A percentile compares a stretch with the other conserved stretches of the same genome.
These are phyloP conservation scores for Galerina marginata DNA, from an alignment of 768 basidiomycete genomes.

Conservation along the genomic window DNA sequence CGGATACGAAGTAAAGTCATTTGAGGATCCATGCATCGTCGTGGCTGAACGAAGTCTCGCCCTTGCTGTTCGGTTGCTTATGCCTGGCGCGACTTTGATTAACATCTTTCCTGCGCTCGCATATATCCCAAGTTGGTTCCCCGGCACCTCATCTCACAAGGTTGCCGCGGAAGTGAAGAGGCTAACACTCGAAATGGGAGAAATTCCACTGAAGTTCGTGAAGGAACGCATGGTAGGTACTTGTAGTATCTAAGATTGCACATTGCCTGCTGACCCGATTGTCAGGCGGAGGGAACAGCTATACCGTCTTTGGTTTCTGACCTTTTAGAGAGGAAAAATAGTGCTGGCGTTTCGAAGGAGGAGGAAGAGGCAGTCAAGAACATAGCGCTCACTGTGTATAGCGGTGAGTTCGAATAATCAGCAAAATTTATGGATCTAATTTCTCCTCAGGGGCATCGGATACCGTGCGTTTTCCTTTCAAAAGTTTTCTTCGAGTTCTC, in stretches of 20 bases:
- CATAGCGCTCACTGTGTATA: constrained; percentile 15
- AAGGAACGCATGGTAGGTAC: constrained; percentile 7
- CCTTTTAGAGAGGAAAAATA: constrained; percentile 4
- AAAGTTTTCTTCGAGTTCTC: neutral
- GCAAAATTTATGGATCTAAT: too few relatives aligned
- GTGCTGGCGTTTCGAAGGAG: neutral
- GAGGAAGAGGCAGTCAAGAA: constrained; percentile 11
- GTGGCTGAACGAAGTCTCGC: constrained; percentile 7
- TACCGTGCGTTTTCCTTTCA: constrained; percentile 4
- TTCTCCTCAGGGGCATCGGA: constrained; percentile 12
- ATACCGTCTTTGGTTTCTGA: constrained; percentile 7
- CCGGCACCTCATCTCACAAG: constrained; percentile 7
- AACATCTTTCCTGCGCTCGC: constrained; percentile 16
- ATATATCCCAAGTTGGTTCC: constrained; percentile 20
- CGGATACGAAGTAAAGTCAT: constrained; percentile 18
- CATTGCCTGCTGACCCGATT: neutral
- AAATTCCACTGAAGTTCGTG: constrained; percentile 16
- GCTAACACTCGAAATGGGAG: constrained; percentile 6
- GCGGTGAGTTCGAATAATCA: constrained; percentile 8
- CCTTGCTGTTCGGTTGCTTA: neutral
- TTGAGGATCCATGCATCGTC: constrained; percentile 16
- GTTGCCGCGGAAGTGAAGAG: constrained; percentile 4
- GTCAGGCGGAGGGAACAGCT: constrained; percentile 4
- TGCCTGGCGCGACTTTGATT: constrained; percentile 17
- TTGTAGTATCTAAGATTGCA: neutral